Conservation (phyloP, 1,139 yeast species). For the Yamadazyma trypodendri region DNA sequence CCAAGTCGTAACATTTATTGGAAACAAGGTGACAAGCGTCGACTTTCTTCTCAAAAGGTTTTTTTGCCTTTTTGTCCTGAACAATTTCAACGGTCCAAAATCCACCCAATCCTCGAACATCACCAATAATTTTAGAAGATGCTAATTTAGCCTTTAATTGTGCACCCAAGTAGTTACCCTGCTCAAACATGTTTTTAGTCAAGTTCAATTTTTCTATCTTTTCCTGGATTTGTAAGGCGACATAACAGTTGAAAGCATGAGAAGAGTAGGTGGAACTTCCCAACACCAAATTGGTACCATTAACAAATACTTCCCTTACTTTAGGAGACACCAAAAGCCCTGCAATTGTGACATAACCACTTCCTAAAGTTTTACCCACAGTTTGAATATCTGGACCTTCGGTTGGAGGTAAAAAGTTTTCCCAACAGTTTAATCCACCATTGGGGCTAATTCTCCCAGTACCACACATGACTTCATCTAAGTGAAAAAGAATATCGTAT, state of each 20-base stretch:
- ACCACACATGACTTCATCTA: slow-evolving; percentile 70
- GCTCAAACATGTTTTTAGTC: slow-evolving; percentile 47
- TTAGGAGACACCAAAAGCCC: slow-evolving; percentile 56
- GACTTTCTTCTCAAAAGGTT: slow-evolving; percentile 36
- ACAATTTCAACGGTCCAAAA: slow-evolving; percentile 62
- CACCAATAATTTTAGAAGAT: slow-evolving; percentile 44
- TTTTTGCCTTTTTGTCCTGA: slow-evolving; percentile 48
- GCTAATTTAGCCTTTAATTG: slow-evolving; percentile 31
- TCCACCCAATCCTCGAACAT: slow-evolving; percentile 61
- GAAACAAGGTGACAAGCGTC: slow-evolving; percentile 34
- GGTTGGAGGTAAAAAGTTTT: slow-evolving; percentile 38
- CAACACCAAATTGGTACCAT: slow-evolving; percentile 42
- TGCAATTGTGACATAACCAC: slow-evolving; percentile 63
- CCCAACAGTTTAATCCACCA: slow-evolving; percentile 48
- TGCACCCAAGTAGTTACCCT: slow-evolving; percentile 50
- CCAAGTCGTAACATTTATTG: slow-evolving; percentile 38
- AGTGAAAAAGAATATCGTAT: slow-evolving; percentile 55
- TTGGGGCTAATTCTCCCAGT: slow-evolving; percentile 47
- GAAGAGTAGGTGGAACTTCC: slow-evolving; percentile 65
- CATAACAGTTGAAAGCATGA: slow-evolving; percentile 60
- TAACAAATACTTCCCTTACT: slow-evolving; percentile 41
- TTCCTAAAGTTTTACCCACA: slow-evolving; percentile 64
- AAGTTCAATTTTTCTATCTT: slow-evolving; percentile 44
- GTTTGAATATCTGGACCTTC: slow-evolving; percentile 61
- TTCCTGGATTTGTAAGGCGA: slow-evolving; percentile 58